Base-by-base conservation (phyloP, 2,329 filamentous ascomycete genomes). In the Chrysoporthe austroafricana region DNA sequence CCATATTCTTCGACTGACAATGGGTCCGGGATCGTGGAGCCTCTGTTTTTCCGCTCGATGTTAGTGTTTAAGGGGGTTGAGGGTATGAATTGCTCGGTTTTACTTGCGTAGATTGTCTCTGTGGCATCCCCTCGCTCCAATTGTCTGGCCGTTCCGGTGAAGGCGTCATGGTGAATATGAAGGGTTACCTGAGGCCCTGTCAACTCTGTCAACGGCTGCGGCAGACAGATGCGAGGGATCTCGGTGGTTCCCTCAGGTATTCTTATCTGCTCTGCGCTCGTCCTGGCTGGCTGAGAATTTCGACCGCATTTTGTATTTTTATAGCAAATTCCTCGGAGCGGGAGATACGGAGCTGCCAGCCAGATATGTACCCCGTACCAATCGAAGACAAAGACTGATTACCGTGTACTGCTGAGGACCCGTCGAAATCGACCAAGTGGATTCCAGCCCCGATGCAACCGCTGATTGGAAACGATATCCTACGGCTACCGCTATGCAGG, bases 381-480 rank as follows among this genome's bases (percentile, higher is more conserved):
- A 34, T 16, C 14, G 50, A 54, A 5, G 9, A 21, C 6, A 52
- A 32, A 52, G 21, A 13, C 9, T 26, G 48, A 26, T 13, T 21
- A 52, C 21, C 26, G 11, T n/a, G 44, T 18, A 46, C 36, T 39
- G 36, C 9, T 9, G 36, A 39, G 48, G 50, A 54, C 50, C 50
- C 21, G 26, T 54, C 50, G 18, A 36, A 46, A 34, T 32, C 42
- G 42, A 48, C 59, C 59, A 48, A 48, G 59, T 61, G 59, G 59
- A 18, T 46, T 61, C 59, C 39, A 13, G 59, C 43, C 21, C 18
- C 59, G 39, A 43, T 26, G 6, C 42, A 32, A 21, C 9, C 26
- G 43, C 43, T 61, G 59, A 61, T 61, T 61, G 59, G 59, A 39
- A 61, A 48, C 59, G 59, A 61, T 61, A 61, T 32, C 59, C 59